Percentiles rank a stretch among this genome's conserved stretches.
These are phyloP conservation scores for Globisporangium viniferum DNA, from an alignment of 352 stramenopile species.

Conservation along the genomic window DNA sequence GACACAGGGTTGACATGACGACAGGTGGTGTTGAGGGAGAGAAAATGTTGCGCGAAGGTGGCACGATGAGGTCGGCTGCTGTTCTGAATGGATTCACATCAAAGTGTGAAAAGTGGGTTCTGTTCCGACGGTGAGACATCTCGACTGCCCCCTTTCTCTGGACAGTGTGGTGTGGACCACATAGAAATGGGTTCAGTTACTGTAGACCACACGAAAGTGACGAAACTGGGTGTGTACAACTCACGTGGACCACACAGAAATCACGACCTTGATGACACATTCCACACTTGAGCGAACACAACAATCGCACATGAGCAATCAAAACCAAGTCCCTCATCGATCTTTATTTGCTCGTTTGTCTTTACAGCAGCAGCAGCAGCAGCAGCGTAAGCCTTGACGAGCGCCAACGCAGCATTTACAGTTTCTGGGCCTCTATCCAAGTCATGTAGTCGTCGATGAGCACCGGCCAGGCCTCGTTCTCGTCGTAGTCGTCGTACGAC, in stretches of 20 bases:
- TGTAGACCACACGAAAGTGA: not conserved
- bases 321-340: too few species aligned
- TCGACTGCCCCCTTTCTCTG: not conserved
- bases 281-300: too few species aligned
- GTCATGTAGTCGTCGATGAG: conserved; percentile 89
- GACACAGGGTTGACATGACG: not conserved
- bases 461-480: conserved; percentile 88
- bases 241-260: not conserved
- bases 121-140: conserved; percentile 1
- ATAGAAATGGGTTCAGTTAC: not conserved
- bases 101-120: too few species aligned
- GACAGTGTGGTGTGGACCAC: not conserved
- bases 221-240: not conserved
- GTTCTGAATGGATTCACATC: conserved; percentile 4
- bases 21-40: not conserved
- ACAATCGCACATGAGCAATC: too few species aligned
- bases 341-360: too few species aligned
- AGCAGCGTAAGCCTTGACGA: not conserved
- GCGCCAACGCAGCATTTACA: conserved; percentile 12
- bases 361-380: too few species aligned
- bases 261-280: not conserved
- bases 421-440: conserved; percentile 75
- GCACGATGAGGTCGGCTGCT: not conserved
- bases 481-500: conserved; percentile 83
- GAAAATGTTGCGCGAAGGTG: conserved; percentile 2